A percentile compares a stretch with the other conserved stretches of the same genome.
Evolutionary conservation across 2,329 filamentous ascomycete genomes (phyloP).

Genomic region (Paraphaeosphaeria sporulosa): DNA sequence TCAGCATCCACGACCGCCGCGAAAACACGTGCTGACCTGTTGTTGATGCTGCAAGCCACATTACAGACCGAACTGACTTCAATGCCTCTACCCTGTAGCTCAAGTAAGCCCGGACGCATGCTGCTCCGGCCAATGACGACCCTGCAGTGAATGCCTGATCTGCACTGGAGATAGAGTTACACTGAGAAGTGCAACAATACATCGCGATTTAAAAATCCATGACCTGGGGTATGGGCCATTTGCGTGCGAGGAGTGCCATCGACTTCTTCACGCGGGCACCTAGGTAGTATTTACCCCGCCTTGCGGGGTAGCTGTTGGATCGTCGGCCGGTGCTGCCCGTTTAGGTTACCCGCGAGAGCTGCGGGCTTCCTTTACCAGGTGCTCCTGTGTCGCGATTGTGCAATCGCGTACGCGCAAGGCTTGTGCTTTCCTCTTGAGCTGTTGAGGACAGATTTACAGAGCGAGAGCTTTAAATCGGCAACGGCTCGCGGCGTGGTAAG

Average conservation of each 20-base stretch:
- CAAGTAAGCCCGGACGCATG: neutral
- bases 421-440: neutral
- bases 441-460: neutral
- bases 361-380: conserved; percentile 4
- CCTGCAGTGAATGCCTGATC: neutral
- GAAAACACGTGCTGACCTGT: neutral
- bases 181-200: neutral
- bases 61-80: neutral
- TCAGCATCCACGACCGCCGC: too few species aligned
- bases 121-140: neutral
- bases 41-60: neutral
- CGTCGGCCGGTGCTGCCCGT: conserved; percentile 3
- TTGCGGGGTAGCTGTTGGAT: conserved; percentile 11
- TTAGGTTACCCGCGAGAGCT: conserved; percentile 7
- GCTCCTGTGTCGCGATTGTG: conserved; percentile 5
- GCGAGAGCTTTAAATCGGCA: neutral
- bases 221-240: neutral
- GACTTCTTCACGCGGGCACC: neutral
- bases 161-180: neutral
- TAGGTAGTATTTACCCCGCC: conserved; percentile 5
- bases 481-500: neutral
- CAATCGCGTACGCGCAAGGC: neutral
- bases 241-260: neutral
- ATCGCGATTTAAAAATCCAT: too few species aligned
- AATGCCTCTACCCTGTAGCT: neutral